These are phyloP conservation scores for Stemphylium beticola DNA, from an alignment of 2,329 filamentous ascomycete genomes.

Conservation along the genomic window DNA sequence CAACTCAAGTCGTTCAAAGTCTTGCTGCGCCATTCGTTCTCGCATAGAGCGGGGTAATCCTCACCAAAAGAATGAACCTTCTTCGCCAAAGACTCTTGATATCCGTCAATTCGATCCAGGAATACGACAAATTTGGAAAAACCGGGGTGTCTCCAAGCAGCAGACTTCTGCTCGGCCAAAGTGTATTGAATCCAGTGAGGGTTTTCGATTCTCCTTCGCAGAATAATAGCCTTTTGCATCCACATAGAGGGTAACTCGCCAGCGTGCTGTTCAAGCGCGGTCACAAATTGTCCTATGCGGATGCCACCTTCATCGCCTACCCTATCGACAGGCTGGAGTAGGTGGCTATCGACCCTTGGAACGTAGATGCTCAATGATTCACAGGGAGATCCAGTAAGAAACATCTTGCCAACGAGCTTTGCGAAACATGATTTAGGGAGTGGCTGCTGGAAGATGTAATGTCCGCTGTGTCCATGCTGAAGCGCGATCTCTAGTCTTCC, in stretches of 20 bases:
- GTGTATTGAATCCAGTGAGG: too few relatives aligned
- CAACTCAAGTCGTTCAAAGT: too few relatives aligned
- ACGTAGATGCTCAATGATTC: neutral
- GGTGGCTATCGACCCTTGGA: neutral
- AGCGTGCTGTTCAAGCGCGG: neutral
- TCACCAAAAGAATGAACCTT: too few relatives aligned
- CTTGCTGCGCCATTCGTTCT: too few relatives aligned
- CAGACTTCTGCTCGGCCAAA: too few relatives aligned
- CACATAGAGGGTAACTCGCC: neutral
- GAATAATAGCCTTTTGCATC: neutral
- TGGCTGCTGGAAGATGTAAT: neutral
- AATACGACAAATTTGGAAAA: too few relatives aligned
- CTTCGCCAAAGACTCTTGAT: too few relatives aligned
- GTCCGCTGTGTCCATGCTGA: neutral
- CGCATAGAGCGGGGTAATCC: too few relatives aligned
- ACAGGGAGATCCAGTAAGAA: neutral
- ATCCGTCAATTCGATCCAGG: too few relatives aligned
- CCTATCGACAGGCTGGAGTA: neutral
- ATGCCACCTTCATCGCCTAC: neutral
- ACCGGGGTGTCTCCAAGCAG: too few relatives aligned
- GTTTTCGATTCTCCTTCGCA: neutral
- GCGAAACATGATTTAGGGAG: neutral
- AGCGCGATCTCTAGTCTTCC: neutral
- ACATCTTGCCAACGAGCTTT: neutral
- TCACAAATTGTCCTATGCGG: neutral